Conservation (phyloP, 2,329 filamentous ascomycete species). For the Colletotrichum sojae region DNA sequence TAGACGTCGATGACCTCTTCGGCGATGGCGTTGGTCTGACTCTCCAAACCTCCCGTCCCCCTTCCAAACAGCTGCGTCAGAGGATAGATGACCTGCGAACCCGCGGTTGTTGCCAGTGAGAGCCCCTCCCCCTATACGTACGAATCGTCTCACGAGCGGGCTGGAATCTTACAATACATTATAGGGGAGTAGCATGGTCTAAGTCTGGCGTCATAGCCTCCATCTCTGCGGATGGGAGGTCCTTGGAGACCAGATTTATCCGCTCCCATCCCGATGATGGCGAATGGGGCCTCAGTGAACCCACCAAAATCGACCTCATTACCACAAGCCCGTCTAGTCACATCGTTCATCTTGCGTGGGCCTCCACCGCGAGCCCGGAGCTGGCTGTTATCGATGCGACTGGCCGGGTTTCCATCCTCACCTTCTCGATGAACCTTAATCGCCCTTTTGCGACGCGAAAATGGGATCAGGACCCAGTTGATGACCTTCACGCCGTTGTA, state of each 20-base stretch:
- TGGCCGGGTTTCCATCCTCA: conserved; percentile 83
- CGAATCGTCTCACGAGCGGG: background rate
- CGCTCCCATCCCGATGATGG: conserved; percentile 78
- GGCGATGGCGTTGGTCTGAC: conserved; percentile 76
- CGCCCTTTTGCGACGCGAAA: conserved; percentile 74
- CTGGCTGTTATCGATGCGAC: conserved; percentile 86
- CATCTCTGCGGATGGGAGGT: conserved; percentile 79
- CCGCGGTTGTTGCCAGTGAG: conserved; percentile 87
- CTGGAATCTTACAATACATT: conserved; percentile 21
- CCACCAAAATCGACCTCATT: conserved; percentile 75
- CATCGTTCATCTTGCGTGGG: conserved; percentile 88
- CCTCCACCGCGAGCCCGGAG: conserved; percentile 78
- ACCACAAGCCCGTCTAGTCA: conserved; percentile 74
- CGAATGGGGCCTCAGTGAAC: conserved; percentile 82
- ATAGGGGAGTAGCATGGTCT: conserved; percentile 88
- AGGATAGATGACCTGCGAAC: conserved; percentile 83
- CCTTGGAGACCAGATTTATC: conserved; percentile 81
- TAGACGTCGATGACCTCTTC: conserved; percentile 82
- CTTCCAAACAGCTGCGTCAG: conserved; percentile 77
- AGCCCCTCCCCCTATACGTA: background rate
- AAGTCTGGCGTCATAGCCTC: conserved; percentile 88
- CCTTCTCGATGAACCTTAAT: conserved; percentile 80
- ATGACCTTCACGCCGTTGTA: conserved; percentile 83
- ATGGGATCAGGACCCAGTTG: conserved; percentile 76
- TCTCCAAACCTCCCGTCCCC: conserved; percentile 65